Conservation (phyloP, 306 rosid species). For the Sphenostylis stenocarpa region DNA sequence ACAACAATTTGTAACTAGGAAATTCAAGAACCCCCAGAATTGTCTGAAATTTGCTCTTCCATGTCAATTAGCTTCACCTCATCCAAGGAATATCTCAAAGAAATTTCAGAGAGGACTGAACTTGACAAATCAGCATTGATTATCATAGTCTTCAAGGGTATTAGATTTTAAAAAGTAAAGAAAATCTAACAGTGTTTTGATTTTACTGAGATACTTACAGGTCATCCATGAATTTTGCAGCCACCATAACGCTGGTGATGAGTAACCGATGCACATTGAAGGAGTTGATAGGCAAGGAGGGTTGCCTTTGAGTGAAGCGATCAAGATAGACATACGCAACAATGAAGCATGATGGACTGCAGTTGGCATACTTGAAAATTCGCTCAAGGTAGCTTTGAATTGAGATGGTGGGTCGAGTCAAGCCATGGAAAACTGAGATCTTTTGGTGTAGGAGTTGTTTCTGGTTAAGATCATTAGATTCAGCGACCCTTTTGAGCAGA, state of each 20-base stretch:
- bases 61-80: background rate
- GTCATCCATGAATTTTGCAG: constrained; percentile 99
- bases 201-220: constrained; percentile 52
- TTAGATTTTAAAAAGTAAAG: background rate
- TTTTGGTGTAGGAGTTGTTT: constrained; percentile 50
- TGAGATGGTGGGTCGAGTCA: constrained; percentile 73
- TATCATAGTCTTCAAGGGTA: background rate
- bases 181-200: background rate
- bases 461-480: constrained; percentile 64
- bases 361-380: constrained; percentile 92
- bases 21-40: background rate
- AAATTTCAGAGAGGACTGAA: background rate
- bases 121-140: background rate
- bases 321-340: constrained; percentile 92
- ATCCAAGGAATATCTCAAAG: background rate
- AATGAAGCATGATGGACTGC: constrained; percentile 86
- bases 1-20: background rate
- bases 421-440: constrained; percentile 87
- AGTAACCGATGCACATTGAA: constrained; percentile 86
- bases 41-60: constrained; percentile 4
- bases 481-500: constrained; percentile 76
- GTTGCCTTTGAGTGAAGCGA: constrained; percentile 82
- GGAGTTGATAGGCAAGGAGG: constrained; percentile 76
- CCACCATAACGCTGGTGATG: constrained; percentile 88
- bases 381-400: constrained; percentile 80